These are phyloP conservation scores for Coemansia sp. DNA, from an alignment of 192 early-diverging fungal species.

Conservation along the genomic window DNA sequence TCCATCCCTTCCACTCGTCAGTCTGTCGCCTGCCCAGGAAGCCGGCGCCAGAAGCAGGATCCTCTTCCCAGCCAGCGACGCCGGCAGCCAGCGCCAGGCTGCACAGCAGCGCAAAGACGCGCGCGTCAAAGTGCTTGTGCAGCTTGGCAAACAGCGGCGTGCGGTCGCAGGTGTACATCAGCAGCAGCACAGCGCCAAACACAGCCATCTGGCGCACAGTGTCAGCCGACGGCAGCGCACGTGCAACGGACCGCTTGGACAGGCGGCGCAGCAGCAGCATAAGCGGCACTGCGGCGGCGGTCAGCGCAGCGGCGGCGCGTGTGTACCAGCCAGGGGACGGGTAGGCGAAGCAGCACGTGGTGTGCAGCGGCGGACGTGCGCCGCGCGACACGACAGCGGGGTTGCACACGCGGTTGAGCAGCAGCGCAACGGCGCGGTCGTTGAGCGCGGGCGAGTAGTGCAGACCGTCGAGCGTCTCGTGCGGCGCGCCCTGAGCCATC, in stretches of 20 bases:
- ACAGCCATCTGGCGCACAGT: slow-evolving; percentile 51
- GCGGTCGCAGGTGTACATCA: slow-evolving; percentile 68
- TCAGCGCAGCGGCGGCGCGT: slow-evolving; percentile 24
- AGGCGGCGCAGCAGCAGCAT: not conserved
- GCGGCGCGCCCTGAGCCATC: slow-evolving; percentile 40
- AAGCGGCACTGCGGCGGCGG: slow-evolving; percentile 22
- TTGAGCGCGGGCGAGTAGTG: slow-evolving; percentile 59
- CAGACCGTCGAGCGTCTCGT: slow-evolving; percentile 63
- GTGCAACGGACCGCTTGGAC: slow-evolving; percentile 6
- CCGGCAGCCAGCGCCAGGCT: slow-evolving; percentile 47
- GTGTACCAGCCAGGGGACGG: slow-evolving; percentile 50
- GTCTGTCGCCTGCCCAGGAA: slow-evolving; percentile 78
- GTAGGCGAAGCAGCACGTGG: slow-evolving; percentile 63
- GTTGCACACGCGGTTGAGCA: slow-evolving; percentile 68
- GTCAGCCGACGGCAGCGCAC: slow-evolving; percentile 32
- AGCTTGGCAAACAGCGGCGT: slow-evolving; percentile 66
- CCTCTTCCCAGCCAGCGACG: slow-evolving; percentile 34
- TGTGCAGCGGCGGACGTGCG: slow-evolving; percentile 41
- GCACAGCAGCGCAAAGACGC: slow-evolving; percentile 53
- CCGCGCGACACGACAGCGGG: slow-evolving; percentile 31
- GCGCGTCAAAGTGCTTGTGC: slow-evolving; percentile 56
- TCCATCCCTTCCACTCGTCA: slow-evolving; percentile 88
- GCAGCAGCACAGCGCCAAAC: slow-evolving; percentile 56
- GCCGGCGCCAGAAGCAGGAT: slow-evolving; percentile 29
- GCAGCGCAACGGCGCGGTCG: slow-evolving; percentile 52